phyloP scores from a whole-genome alignment of 306 rosid genomes.

The Rosa persica region DNA sequence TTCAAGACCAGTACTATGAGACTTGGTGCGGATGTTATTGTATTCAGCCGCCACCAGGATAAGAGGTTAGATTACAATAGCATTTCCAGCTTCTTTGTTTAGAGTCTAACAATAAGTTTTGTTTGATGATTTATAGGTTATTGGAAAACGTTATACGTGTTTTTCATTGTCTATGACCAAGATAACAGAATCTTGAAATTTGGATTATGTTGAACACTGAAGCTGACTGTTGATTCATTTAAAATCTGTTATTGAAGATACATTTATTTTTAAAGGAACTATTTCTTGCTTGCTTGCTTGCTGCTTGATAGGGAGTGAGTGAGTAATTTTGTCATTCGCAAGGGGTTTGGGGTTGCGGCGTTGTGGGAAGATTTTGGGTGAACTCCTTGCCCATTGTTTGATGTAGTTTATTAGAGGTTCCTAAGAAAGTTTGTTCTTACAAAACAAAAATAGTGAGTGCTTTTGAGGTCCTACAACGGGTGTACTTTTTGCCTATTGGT shows the following conservation, averaged over 20 bases:
- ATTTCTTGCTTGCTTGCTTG: neutral
- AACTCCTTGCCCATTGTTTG: neutral
- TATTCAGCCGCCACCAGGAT: conserved; percentile 65
- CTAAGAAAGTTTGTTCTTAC: neutral
- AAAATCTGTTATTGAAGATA: neutral
- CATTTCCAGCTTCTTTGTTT: neutral
- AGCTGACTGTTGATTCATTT: neutral
- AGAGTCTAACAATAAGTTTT: neutral
- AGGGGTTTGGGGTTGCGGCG: neutral
- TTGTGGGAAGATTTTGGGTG: neutral
- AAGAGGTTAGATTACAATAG: conserved; percentile 49
- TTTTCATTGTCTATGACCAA: neutral
- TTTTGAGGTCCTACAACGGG: neutral
- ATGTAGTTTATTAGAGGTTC: neutral
- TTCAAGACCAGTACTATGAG: conserved; percentile 98
- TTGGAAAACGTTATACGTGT: neutral
- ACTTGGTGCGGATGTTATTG: conserved; percentile 94
- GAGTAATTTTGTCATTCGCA: neutral
- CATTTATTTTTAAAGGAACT: neutral
- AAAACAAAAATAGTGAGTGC: neutral
- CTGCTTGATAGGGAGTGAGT: neutral
- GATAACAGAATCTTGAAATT: neutral
- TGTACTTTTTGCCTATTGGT: too few relatives aligned
- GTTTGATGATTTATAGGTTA: neutral
- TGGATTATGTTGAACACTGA: neutral